Percentiles rank a stretch among this genome's conserved stretches.
These are phyloP conservation scores for Trichoderma orchidacearum DNA, from an alignment of 495 filamentous ascomycete species.

Conservation along the genomic window DNA sequence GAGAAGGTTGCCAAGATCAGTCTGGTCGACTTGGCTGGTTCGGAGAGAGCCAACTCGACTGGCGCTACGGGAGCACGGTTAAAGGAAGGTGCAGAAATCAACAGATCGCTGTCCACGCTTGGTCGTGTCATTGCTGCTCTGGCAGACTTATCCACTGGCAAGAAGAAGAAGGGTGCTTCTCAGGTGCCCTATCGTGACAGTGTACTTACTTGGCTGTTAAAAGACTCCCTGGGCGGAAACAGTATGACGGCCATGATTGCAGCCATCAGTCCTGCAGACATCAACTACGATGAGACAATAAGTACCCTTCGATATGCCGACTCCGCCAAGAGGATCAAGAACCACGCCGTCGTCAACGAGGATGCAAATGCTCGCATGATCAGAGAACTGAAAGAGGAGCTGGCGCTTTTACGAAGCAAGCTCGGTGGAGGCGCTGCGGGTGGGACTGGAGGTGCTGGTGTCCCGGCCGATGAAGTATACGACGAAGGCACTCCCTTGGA, in stretches of 20 bases:
- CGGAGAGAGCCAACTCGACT: slow-evolving; percentile 89
- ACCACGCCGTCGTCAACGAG: slow-evolving; percentile 98
- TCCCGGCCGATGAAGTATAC: slow-evolving; percentile 64
- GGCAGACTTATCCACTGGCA: slow-evolving; percentile 77
- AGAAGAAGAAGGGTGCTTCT: slow-evolving; percentile 62
- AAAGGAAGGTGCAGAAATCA: slow-evolving; percentile 98
- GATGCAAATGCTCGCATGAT: slow-evolving; percentile 99
- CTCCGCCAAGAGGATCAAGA: slow-evolving; percentile 98
- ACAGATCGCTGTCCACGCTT: slow-evolving; percentile 88
- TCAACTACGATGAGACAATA: slow-evolving; percentile 97
- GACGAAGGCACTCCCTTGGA: slow-evolving; percentile 84
- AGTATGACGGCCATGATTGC: slow-evolving; percentile 99
- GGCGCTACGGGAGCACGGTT: slow-evolving; percentile 90
- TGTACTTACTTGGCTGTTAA: slow-evolving; percentile 90
- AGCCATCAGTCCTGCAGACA: slow-evolving; percentile 94
- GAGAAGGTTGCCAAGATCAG: slow-evolving; percentile 98
- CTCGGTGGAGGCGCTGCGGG: slow-evolving; percentile 40
- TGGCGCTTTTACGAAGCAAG: slow-evolving; percentile 76
- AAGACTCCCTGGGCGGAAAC: slow-evolving; percentile 95
- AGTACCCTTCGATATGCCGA: slow-evolving; percentile 94
- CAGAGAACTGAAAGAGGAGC: slow-evolving; percentile 89
- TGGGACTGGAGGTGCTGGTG: slow-evolving; percentile 27
- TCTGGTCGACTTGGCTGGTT: slow-evolving; percentile 94
- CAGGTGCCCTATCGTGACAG: slow-evolving; percentile 97
- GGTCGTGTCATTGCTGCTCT: slow-evolving; percentile 97